A percentile compares a stretch with the other conserved stretches of the same genome.
These are phyloP conservation scores for Entomortierella chlamydospora DNA, from an alignment of 192 early-diverging fungal species.

Conservation along the genomic window DNA sequence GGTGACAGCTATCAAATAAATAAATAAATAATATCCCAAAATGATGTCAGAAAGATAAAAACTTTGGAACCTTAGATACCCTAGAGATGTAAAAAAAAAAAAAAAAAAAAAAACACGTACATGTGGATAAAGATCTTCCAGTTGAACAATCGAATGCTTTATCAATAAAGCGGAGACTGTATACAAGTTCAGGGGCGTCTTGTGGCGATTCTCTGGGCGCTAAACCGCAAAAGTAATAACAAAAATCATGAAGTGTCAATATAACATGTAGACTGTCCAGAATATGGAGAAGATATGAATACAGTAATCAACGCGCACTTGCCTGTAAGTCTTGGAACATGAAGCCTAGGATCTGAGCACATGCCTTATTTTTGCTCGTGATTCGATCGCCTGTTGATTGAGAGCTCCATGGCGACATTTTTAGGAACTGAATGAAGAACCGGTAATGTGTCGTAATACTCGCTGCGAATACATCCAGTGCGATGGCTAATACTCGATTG, in stretches of 20 bases:
- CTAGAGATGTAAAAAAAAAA: too few species aligned
- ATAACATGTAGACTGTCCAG: not conserved
- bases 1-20: conserved; percentile 56
- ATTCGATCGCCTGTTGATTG: not conserved
- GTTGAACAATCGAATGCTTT: conserved; percentile 21
- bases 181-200: conserved; percentile 46
- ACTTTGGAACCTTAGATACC: too few species aligned
- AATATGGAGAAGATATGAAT: too few species aligned
- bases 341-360: conserved; percentile 82
- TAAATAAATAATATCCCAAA: too few species aligned
- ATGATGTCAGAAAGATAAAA: too few species aligned
- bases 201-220: conserved; percentile 69
- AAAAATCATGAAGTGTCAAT: not conserved
- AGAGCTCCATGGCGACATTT: conserved; percentile 61
- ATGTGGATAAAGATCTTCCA: conserved; percentile 77
- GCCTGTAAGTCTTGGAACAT: conserved; percentile 73
- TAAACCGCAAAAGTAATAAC: conserved; percentile 1
- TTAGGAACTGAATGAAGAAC: conserved; percentile 78
- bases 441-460: conserved; percentile 73
- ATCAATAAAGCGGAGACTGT: conserved; percentile 32
- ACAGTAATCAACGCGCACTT: not conserved
- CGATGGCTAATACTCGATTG: conserved; percentile 83
- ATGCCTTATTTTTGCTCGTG: conserved; percentile 19
- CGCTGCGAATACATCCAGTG: conserved; percentile 80
- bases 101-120: too few species aligned